Base-by-base conservation (phyloP, 345 rosid species). In the Zanthoxylum bungeanum region DNA sequence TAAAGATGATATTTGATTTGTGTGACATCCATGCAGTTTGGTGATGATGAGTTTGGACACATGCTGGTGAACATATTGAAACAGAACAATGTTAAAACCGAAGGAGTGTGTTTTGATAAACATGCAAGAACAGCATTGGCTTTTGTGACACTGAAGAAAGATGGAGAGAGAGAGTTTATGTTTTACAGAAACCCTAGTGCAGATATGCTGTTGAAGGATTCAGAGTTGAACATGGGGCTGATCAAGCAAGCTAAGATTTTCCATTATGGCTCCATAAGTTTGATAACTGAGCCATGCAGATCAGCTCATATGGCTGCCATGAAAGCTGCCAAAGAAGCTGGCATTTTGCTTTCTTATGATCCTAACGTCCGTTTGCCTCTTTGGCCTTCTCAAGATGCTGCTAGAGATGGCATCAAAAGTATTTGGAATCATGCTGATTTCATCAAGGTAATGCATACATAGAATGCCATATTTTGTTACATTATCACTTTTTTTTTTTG, bases 171-270 rank as follows among this genome's bases (percentile, higher is more conserved):
- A 74, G 95, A 90, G 73, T 86, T 87, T 68, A 86, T 83, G 91
- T 90, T 90, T 74, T 90, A 86, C 75, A 74, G 95, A 49, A 87
- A 87, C 77, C 95, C 95, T 0, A 90, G 95, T 64, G 92, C 91
- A 0, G 95, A 90, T 61, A 90, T 90, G 92, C 78, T 90, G 9
- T 36, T 90, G 3, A 83, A 86, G 64, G 96, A 88, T 16, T 78
- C 91, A 8, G 96, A 88, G 53, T 62, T 90, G 69, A 90, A 85
- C 39, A 68, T 79, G 62, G 79, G 57, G 64, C 75, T 88, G 4
- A 86, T 90, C 37, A 88, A 88, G 83, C 73, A 79, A 68, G 87
- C 92, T 5, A 88, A 76, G 75, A 88, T 88, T 4, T 90, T 90
- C 67, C 96, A 88, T 53, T 90, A 85, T 33, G 96, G 96, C 46